Base-by-base conservation (phyloP, 164 flowering plant genomes). In the Vitis riparia region DNA sequence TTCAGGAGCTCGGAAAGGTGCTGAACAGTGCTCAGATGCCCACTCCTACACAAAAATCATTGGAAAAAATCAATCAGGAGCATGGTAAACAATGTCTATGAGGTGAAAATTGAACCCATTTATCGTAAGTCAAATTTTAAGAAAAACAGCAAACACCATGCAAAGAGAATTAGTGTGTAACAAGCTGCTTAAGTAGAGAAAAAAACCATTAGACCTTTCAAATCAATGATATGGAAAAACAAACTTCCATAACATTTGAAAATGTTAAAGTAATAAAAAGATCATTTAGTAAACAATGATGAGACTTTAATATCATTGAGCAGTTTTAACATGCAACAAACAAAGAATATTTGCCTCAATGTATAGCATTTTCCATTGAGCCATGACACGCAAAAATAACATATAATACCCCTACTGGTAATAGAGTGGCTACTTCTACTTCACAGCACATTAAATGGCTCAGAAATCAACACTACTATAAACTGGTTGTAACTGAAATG, bases 11-110 rank as follows among this genome's bases (percentile, higher is more conserved):
- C 99, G 87, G 72, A 76, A 87, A 67, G 98, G 97, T 71, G 98
- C 99, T 19, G 98, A 91, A 80, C 97, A 92, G 75, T 95, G 98
- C 81, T 93, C 97, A 65, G 97, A 85, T 62, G 99, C 93, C 99
- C 99, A 95, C 83, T 95, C 99, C 99, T 95, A 78, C 62, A 81
- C 55, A 78, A 67, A 15, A 59, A 68, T 57, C 16, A 59, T 27
- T n/a, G 5, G 44, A 6, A 14, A 63, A 51, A 56, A 14, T 50
- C n/a, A 59, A 69, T 11, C 44, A 67, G 57, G 32, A 67, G 67
- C 61, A 51, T n/a, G n/a, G 17, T 47, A 51, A 16, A 67, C 32
- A 23, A 58, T 59, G 14, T 3, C 11, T 68, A 27, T 0, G 29
- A 9, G 1, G 13, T 30, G 27, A 9, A n/a, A 17, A 61, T 61